Conservation (phyloP, 108 stramenopile genomes). For the Nitzschia inconspicua region DNA sequence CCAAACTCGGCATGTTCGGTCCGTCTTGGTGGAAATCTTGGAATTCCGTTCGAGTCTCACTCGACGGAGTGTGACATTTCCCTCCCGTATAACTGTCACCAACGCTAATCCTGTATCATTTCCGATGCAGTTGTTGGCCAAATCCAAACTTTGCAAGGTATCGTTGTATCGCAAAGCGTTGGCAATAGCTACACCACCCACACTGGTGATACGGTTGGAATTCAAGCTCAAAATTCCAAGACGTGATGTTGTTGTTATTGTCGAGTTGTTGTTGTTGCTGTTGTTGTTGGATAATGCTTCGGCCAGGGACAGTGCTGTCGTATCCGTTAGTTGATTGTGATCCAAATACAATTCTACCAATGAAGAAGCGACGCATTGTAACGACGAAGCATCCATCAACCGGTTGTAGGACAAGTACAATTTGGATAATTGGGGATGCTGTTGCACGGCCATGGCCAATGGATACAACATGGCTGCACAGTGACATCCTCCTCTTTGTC, state of each 20-base stretch:
- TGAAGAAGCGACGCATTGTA: constrained; percentile 12
- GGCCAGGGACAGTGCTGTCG: constrained; percentile 30
- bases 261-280: constrained; percentile 17
- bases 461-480: background rate
- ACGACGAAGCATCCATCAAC: constrained; percentile 4
- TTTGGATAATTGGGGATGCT: constrained; percentile 19
- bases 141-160: constrained; percentile 30
- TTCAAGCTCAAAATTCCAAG: constrained; percentile 35
- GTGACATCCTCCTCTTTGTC: background rate
- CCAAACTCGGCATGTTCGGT: background rate
- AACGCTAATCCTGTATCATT: constrained; percentile 22
- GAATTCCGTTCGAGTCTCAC: constrained; percentile 24
- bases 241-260: too few species aligned
- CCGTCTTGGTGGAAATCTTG: background rate
- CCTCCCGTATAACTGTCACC: constrained; percentile 7
- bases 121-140: constrained; percentile 41
- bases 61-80: constrained; percentile 15
- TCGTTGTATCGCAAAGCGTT: constrained; percentile 17
- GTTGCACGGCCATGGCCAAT: constrained; percentile 13
- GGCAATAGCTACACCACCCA: constrained; percentile 37
- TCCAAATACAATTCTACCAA: constrained; percentile 46
- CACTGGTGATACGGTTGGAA: constrained; percentile 46
- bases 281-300: constrained; percentile 28
- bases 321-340: constrained; percentile 41
- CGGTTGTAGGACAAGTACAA: constrained; percentile 46